phyloP scores from a whole-genome alignment of 2,329 filamentous ascomycete genomes.

The Talaromyces sp. region DNA sequence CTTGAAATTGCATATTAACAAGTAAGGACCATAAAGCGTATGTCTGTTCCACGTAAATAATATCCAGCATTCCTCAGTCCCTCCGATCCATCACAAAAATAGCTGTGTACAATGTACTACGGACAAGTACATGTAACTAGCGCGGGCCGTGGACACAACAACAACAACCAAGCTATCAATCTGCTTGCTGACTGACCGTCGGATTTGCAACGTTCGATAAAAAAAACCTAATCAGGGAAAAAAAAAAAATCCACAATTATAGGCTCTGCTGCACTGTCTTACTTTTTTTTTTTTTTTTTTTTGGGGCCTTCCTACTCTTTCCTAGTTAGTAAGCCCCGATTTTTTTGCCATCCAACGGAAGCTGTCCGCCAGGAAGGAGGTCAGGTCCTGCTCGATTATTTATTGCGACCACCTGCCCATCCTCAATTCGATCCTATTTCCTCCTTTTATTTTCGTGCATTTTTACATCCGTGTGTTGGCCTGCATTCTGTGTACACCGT shows the following conservation, averaged over 20 bases:
- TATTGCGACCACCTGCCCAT: constrained; percentile 10
- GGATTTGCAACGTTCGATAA: background rate
- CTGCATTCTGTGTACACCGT: background rate
- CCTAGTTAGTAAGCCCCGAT: constrained; percentile 5
- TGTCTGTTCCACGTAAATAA: background rate
- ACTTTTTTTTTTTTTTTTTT: background rate
- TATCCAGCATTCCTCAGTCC: constrained; percentile 4
- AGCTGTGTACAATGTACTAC: background rate
- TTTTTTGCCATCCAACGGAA: constrained; percentile 17
- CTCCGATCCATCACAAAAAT: constrained; percentile 1
- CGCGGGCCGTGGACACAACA: background rate
- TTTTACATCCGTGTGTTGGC: background rate
- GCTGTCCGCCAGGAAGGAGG: constrained; percentile 6
- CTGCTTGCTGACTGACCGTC: background rate
- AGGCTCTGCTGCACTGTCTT: background rate
- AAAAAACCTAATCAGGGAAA: background rate
- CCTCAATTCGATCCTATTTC: background rate
- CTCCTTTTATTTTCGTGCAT: background rate
- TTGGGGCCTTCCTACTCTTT: constrained; percentile 4
- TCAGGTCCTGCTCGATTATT: constrained; percentile 10
- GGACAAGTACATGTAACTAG: background rate
- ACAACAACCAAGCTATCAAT: background rate
- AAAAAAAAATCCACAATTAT: background rate
- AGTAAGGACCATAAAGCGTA: too few relatives aligned
- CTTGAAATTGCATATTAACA: background rate